Percentiles rank a stretch among this genome's conserved stretches.
phyloP scores from a whole-genome alignment of 768 basidiomycete genomes.

The Rhizopogon sp. region DNA sequence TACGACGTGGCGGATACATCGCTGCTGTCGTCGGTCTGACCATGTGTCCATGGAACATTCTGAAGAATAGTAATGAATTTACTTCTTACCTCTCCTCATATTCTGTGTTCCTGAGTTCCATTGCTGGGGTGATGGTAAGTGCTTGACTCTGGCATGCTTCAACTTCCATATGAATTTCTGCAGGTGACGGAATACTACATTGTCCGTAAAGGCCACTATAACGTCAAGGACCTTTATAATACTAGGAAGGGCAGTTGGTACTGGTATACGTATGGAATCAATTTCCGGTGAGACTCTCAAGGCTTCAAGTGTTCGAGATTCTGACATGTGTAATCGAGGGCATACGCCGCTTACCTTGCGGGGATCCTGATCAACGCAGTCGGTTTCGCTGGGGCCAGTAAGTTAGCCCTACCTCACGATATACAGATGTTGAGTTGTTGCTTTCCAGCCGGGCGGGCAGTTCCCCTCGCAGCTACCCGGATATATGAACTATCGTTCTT shows the following conservation, averaged over 20 bases:
- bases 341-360: slow-evolving; percentile 62
- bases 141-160: neutral
- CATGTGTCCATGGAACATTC: slow-evolving; percentile 75
- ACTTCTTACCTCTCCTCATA: slow-evolving; percentile 81
- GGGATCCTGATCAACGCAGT: slow-evolving; percentile 85
- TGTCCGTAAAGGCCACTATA: slow-evolving; percentile 64
- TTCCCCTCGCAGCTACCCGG: slow-evolving; percentile 63
- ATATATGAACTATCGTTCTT: slow-evolving; percentile 80
- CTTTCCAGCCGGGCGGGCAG: slow-evolving; percentile 45
- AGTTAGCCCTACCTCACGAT: slow-evolving; percentile 15
- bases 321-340: slow-evolving; percentile 29
- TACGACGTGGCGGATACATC: slow-evolving; percentile 80
- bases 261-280: slow-evolving; percentile 69
- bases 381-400: slow-evolving; percentile 74
- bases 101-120: slow-evolving; percentile 76
- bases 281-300: slow-evolving; percentile 49
- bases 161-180: neutral
- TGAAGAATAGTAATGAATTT: slow-evolving; percentile 70
- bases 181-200: slow-evolving; percentile 79
- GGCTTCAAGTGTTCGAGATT: slow-evolving; percentile 2
- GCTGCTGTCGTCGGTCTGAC: slow-evolving; percentile 73
- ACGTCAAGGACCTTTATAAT: slow-evolving; percentile 66
- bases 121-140: slow-evolving; percentile 74
- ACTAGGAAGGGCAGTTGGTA: slow-evolving; percentile 60
- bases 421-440: neutral